These are phyloP conservation scores for Xylariaceae sp. DNA, from an alignment of 2,329 filamentous ascomycete genomes.

Conservation along the genomic window DNA sequence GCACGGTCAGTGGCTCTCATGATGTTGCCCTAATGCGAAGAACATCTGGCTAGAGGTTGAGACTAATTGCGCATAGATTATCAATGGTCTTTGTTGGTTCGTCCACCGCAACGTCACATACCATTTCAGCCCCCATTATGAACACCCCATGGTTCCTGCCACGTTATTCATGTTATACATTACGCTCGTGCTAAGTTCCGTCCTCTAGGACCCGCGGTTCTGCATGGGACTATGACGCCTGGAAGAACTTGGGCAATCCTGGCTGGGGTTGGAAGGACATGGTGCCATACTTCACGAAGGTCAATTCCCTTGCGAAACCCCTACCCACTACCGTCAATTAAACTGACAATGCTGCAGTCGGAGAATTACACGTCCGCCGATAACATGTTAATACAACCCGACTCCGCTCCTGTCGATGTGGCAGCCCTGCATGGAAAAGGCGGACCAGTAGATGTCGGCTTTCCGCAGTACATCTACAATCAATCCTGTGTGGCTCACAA, in stretches of 20 bases:
- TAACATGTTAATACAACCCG: conserved; percentile 16
- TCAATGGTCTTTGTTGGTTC: conserved; percentile 38
- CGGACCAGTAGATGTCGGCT: conserved; percentile 37
- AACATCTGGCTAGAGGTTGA: too few species aligned
- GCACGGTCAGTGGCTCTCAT: conserved; percentile 22
- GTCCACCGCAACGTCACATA: too few species aligned
- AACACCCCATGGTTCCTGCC: too few species aligned
- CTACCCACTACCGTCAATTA: too few species aligned
- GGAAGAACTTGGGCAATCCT: conserved; percentile 39
- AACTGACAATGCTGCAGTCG: conserved; percentile 24
- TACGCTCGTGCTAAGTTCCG: too few species aligned
- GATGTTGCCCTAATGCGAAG: too few species aligned
- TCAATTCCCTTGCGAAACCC: conserved; percentile 11
- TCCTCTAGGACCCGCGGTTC: conserved; percentile 32
- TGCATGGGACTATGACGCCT: conserved; percentile 39
- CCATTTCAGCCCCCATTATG: too few species aligned
- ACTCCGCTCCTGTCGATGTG: conserved; percentile 24
- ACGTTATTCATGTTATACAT: too few species aligned
- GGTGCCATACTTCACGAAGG: conserved; percentile 48
- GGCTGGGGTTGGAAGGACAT: conserved; percentile 42
- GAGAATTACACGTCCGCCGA: conserved; percentile 34
- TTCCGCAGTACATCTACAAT: conserved; percentile 37
- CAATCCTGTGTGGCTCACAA: conserved; percentile 32
- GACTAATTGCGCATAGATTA: conserved; percentile 9
- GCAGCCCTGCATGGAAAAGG: conserved; percentile 29